Evolutionary conservation across 176 grass and related monocot species (phyloP), one percentile per base, ranked within the genome.

Genomic region (Olyra latifolia): DNA sequence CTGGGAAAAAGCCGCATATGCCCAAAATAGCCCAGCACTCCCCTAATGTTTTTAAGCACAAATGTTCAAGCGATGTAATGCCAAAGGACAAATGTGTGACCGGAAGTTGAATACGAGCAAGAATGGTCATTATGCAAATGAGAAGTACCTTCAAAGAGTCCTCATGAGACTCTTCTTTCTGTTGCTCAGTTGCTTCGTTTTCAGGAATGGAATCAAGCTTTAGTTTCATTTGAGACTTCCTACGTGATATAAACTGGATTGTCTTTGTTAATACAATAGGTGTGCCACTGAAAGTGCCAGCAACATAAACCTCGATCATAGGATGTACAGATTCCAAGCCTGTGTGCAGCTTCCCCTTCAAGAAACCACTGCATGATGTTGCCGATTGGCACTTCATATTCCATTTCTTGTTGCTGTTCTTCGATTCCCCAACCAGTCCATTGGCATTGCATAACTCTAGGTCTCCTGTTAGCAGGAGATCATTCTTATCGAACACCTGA

Each of bases 181-280:
- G 78, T n/a, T 80, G 78, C 81, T 88, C 93, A 35, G 85, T 87
- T 85, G 85, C 80, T 64, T 90, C 93, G 58, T 95, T 85, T 80
- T 95, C 93, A 24, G 93, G 93, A 52, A 92, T 95, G 32, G 90
- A 92, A 72, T 89, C 88, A 48, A 97, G 85, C 70, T 77, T 86
- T 25, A 86, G 73, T 74, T 86, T 97, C 84, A 87, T 92, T 38
- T 86, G 82, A 65, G 78, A 85, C 76, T 94, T 97, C 80, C 88
- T 97, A 44, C 89, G 87, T 57, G 88, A 77, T 84, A 84, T 84
- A 88, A 88, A 73, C 82, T 92, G 89, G 60, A 94, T 66, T 2
- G 89, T 92, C 84, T 97, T 90, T 35, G 91, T 94, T 67, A 97
- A 82, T 83, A 97, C 87, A 85, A 97, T 97, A 73, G 91, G 94